phyloP scores from a whole-genome alignment of 2,329 filamentous ascomycete species.

The Verticillium tricorpus region DNA sequence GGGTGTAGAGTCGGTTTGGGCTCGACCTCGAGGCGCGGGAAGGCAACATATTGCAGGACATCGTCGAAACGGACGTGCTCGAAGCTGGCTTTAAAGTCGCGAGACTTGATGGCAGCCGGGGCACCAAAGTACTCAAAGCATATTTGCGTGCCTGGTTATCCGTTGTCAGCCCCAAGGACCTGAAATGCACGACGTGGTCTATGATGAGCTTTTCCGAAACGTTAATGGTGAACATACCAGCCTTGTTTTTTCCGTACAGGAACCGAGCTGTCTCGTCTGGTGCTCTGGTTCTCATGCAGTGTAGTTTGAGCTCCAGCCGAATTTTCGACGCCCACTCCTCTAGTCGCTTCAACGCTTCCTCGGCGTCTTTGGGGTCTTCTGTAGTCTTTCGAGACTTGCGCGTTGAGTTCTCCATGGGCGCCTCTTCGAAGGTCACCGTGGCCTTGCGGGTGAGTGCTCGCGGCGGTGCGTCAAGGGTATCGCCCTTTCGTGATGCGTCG shows the following conservation, averaged over 20 bases:
- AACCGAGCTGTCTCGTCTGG: conserved; percentile 18
- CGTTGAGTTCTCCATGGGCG: neutral
- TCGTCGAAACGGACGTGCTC: conserved; percentile 19
- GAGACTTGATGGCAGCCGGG: conserved; percentile 7
- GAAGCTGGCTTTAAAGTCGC: conserved; percentile 9
- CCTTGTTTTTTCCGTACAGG: conserved; percentile 18
- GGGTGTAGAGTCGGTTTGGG: conserved; percentile 6
- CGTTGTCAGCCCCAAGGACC: neutral
- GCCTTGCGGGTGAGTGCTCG: neutral
- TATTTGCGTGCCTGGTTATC: conserved; percentile 15
- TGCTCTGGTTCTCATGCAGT: conserved; percentile 17
- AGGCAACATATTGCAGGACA: conserved; percentile 21
- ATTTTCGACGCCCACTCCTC: conserved; percentile 1
- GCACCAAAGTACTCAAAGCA: conserved; percentile 17
- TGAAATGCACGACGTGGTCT: neutral
- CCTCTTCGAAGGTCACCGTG: neutral
- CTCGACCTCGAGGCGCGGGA: conserved; percentile 10
- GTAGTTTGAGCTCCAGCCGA: conserved; percentile 12
- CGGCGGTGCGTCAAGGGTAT: neutral
- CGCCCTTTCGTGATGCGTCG: neutral
- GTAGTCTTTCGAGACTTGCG: neutral
- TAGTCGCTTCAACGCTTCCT: neutral
- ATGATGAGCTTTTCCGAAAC: neutral
- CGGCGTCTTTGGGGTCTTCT: neutral
- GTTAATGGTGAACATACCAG: neutral